phyloP scores from a whole-genome alignment of 1,284 basidiomycete genomes.

The Thelephora terrestris region DNA sequence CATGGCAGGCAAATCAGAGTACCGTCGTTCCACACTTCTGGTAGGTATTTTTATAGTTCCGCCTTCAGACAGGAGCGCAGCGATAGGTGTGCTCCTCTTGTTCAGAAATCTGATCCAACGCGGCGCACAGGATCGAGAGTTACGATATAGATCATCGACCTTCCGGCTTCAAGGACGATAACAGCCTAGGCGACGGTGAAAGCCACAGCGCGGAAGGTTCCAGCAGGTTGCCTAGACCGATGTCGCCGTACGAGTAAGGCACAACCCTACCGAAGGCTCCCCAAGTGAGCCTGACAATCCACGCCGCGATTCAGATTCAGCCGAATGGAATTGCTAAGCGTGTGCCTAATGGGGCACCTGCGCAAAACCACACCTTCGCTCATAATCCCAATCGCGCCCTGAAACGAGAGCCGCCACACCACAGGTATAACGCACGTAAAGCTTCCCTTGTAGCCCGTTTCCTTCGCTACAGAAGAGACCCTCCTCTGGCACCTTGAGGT shows the following conservation, averaged over 20 bases:
- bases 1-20: too few relatives aligned
- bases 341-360: not conserved
- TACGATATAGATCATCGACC: conserved; percentile 95
- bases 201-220: conserved; percentile 91
- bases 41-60: too few relatives aligned
- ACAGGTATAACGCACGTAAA: not conserved
- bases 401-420: not conserved
- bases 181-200: conserved; percentile 91
- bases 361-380: conserved; percentile 62
- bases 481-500: conserved; percentile 84
- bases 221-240: conserved; percentile 94
- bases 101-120: too few relatives aligned
- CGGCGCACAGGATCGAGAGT: too few relatives aligned
- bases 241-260: conserved; percentile 87
- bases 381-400: conserved; percentile 94
- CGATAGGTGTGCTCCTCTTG: too few relatives aligned
- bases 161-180: conserved; percentile 86
- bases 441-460: conserved; percentile 83
- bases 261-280: conserved; percentile 93
- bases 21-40: too few relatives aligned
- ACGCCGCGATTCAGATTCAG: conserved; percentile 94
- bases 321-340: conserved; percentile 27
- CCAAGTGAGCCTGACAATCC: conserved; percentile 95
- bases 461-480: conserved; percentile 93
- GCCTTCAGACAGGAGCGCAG: too few relatives aligned